Base-by-base conservation (phyloP, 2,329 filamentous ascomycete species). In the Sphaerulina vaccinii region DNA sequence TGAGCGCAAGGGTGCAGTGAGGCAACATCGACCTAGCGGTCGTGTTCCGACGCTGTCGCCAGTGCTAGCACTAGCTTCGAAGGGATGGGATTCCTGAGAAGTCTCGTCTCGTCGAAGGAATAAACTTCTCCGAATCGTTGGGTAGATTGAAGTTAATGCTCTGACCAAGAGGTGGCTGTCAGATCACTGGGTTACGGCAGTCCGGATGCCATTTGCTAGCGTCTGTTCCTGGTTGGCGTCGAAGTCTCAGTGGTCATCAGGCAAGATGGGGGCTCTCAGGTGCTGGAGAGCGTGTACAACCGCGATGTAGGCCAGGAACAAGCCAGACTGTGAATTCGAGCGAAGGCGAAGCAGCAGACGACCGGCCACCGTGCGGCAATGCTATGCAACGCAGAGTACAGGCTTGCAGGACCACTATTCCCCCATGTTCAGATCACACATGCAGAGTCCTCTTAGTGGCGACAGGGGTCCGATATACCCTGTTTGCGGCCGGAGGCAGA, bases 1-100 rank as follows among this genome's bases (percentile, higher is more conserved):
- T 48, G 42, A n/a, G 23, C 36, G 45, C 45, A 27, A 40, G 45
- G 45, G 45, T 48, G 36, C 45, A 29, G 45, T 35, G 45, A 48
- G 45, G 45, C 45, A 48, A 42, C 44, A 48, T 40, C 22, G 33
- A 49, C 37, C 50, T 37, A 43, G 43, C 37, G 50, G 50, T 52
- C 50, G 50, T 38, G 29, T 22, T 47, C 36, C 44, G 29, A 19
- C 27, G 27, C 27, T 32, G 44, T 18, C 10, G 33, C 36, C 45
- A 29, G 36, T 39, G 35, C 45, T 36, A 40, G 22, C 33, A 23
- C 45, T 48, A 48, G 45, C 36, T 39, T 40, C 9, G 35, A 39
- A 32, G 21, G 23, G 35, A 40, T 21, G 35, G 33, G 24, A 22
- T 38, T 40, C 32, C 44, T 32, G 10, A 7, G 32, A 46, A 46